These are phyloP conservation scores for Picea sitchensis DNA, from an alignment of 75 land plant species.

Conservation along the genomic window DNA sequence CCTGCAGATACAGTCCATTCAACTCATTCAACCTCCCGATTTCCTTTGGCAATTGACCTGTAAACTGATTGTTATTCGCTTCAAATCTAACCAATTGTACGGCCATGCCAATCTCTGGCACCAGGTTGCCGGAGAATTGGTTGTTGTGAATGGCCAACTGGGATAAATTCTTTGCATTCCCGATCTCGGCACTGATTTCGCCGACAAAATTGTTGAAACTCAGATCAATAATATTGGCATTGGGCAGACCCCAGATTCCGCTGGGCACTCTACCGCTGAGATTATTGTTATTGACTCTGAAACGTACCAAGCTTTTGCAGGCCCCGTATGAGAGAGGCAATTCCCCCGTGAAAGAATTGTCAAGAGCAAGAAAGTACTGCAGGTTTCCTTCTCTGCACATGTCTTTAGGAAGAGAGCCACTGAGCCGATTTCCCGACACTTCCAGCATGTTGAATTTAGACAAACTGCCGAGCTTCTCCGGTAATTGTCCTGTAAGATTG, in stretches of 20 bases:
- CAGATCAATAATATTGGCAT: constrained; percentile 29
- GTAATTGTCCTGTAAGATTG: constrained; percentile 61
- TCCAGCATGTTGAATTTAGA: constrained; percentile 42
- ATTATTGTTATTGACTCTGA: constrained; percentile 18
- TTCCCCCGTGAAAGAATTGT: constrained; percentile 58
- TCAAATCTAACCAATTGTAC: constrained; percentile 29
- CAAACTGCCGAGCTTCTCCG: constrained; percentile 60
- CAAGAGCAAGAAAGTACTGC: constrained; percentile 56
- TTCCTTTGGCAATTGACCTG: constrained; percentile 48
- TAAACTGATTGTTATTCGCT: constrained; percentile 30
- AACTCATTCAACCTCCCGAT: constrained; percentile 43
- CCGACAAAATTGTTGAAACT: constrained; percentile 58
- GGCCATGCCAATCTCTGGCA: constrained; percentile 40
- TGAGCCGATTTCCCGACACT: constrained; percentile 1
- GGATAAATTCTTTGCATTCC: constrained; percentile 26
- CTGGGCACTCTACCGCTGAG: constrained; percentile 28
- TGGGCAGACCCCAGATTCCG: constrained; percentile 20
- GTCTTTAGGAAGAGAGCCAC: constrained; percentile 23
- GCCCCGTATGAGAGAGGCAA: constrained; percentile 16
- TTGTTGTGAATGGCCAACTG: constrained; percentile 33
- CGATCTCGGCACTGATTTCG: constrained; percentile 39
- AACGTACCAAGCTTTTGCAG: constrained; percentile 18
- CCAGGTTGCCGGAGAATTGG: constrained; percentile 47
- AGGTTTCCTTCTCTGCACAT: constrained; percentile 29
- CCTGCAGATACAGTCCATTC: constrained; percentile 28